phyloP scores from a whole-genome alignment of 2,329 filamentous ascomycete species.

The Sarocladiaceae sp. region DNA sequence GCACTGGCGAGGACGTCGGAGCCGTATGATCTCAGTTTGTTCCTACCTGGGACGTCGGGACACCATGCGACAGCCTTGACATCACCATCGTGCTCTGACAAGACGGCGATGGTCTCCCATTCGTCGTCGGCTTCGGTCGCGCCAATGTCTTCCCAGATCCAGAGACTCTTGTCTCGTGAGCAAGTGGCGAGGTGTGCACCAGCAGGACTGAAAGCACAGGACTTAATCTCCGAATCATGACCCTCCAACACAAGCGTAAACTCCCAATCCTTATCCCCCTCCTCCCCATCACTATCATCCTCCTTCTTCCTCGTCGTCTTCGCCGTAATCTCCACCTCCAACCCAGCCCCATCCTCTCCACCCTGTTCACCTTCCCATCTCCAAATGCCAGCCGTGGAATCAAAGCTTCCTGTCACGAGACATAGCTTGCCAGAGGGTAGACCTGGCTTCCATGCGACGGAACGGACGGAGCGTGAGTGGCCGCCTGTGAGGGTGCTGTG shows the following conservation, averaged over 20 bases:
- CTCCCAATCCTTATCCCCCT: constrained; percentile 75
- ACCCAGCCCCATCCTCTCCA: constrained; percentile 23
- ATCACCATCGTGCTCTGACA: constrained; percentile 92
- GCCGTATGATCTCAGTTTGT: constrained; percentile 40
- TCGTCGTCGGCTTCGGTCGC: constrained; percentile 76
- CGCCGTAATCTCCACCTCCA: constrained; percentile 41
- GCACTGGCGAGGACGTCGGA: constrained; percentile 77
- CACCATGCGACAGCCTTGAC: constrained; percentile 95
- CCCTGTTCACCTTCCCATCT: constrained; percentile 53
- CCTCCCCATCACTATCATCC: constrained; percentile 41
- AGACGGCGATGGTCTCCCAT: constrained; percentile 92
- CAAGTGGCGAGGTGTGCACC: constrained; percentile 84
- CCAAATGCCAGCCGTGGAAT: constrained; percentile 86
- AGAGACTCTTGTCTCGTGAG: constrained; percentile 87
- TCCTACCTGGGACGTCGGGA: constrained; percentile 56
- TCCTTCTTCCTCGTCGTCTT: constrained; percentile 16
- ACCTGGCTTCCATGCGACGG: constrained; percentile 81
- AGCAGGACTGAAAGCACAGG: constrained; percentile 67
- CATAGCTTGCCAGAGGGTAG: constrained; percentile 61
- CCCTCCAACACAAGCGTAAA: constrained; percentile 91
- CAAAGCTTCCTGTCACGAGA: constrained; percentile 89
- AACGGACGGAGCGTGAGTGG: constrained; percentile 85
- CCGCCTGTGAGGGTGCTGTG: constrained; percentile 80
- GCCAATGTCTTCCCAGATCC: constrained; percentile 96
- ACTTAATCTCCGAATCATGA: constrained; percentile 91